Conservation (phyloP, 345 rosid genomes). For the Hibiscus mutabilis region DNA sequence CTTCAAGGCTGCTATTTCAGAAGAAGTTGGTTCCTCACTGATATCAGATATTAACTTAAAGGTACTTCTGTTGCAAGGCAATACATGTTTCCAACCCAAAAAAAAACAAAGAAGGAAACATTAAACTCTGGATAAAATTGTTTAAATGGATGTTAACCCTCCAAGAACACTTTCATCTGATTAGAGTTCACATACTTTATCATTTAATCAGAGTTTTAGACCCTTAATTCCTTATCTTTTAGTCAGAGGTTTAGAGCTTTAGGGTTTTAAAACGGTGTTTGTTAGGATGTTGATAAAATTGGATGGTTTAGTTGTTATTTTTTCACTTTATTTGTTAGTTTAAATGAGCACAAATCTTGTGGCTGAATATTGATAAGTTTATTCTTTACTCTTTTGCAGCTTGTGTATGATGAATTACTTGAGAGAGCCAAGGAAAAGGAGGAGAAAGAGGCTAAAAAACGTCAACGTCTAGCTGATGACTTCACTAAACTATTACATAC, state of each 20-base stretch:
- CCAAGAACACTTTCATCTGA: not conserved
- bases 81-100: not conserved
- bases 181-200: not conserved
- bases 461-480: constrained; percentile 83
- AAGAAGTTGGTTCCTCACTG: constrained; percentile 37
- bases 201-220: not conserved
- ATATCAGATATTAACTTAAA: constrained; percentile 71
- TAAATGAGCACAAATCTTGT: not conserved
- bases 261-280: not conserved
- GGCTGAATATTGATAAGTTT: constrained; percentile 1
- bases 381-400: constrained; percentile 38
- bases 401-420: constrained; percentile 68
- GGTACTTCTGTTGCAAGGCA: constrained; percentile 33
- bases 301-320: not conserved
- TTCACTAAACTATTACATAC: constrained; percentile 56
- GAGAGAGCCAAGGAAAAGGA: constrained; percentile 93
- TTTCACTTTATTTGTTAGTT: not conserved
- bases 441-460: constrained; percentile 91
- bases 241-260: not conserved
- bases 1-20: constrained; percentile 57
- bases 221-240: not conserved
- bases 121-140: not conserved
- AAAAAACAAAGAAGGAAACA: not conserved
- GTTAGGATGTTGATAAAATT: not conserved
- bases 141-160: not conserved